phyloP scores from a whole-genome alignment of 257 asterid species.

The Eustoma russellianum region DNA sequence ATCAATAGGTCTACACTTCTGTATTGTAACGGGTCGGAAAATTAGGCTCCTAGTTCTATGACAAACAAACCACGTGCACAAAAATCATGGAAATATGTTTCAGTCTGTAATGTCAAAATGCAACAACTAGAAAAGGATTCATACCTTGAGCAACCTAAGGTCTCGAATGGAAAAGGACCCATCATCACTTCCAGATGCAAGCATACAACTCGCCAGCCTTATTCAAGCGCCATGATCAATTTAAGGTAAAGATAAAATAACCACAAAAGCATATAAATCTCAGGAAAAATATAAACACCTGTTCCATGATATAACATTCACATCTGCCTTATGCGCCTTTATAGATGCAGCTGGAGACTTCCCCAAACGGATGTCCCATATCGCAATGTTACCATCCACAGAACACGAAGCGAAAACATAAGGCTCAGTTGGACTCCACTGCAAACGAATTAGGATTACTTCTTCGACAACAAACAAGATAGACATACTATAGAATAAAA shows the following conservation, averaged over 20 bases:
- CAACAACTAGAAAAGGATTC: neutral
- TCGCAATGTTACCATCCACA: constrained; percentile 68
- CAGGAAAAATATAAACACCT: constrained; percentile 32
- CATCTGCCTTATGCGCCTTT: constrained; percentile 87
- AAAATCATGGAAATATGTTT: no score
- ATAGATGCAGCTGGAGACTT: constrained; percentile 68
- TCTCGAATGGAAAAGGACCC: constrained; percentile 87
- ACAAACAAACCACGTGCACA: no score
- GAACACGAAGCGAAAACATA: constrained; percentile 84
- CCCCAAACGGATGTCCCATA: constrained; percentile 84
- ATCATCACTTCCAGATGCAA: constrained; percentile 97
- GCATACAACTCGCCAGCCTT: constrained; percentile 81
- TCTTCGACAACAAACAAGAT: neutral
- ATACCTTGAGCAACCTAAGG: constrained; percentile 80
- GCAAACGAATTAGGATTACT: constrained; percentile 16
- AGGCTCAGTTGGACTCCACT: constrained; percentile 97
- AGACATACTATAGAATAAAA: neutral
- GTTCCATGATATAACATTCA: constrained; percentile 96
- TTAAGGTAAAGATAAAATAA: constrained; percentile 1
- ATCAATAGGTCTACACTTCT: no score
- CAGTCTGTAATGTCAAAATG: no score
- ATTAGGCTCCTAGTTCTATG: no score
- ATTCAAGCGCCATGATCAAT: constrained; percentile 2
- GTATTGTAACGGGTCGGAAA: no score
- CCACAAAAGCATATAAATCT: neutral